phyloP scores from a whole-genome alignment of 192 early-diverging fungal species.

The Globomyces pollinis-pini region DNA sequence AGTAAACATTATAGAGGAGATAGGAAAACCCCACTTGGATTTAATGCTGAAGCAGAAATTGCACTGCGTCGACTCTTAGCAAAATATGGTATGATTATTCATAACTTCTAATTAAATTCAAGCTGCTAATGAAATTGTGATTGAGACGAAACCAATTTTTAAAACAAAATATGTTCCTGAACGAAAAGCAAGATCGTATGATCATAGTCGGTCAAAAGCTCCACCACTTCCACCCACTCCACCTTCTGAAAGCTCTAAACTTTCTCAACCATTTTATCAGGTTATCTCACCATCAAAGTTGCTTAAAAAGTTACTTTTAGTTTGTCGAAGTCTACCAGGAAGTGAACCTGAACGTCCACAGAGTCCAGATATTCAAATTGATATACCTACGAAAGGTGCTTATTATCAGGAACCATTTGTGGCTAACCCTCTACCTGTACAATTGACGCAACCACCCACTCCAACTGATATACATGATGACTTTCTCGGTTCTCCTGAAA shows the following conservation, averaged over 20 bases:
- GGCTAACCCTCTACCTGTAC: background rate
- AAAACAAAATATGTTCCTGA: background rate
- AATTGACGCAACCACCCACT: background rate
- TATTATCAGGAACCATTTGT: background rate
- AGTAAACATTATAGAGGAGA: too few relatives aligned
- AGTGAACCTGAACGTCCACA: background rate
- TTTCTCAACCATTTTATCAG: background rate
- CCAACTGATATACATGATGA: background rate
- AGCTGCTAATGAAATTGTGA: background rate
- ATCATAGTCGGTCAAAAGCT: conserved; percentile 3
- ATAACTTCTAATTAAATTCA: too few relatives aligned
- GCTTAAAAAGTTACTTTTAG: background rate
- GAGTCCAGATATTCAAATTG: background rate
- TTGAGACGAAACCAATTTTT: background rate
- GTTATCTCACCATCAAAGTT: background rate
- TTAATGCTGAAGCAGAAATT: too few relatives aligned
- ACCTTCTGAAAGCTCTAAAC: background rate
- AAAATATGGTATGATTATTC: too few relatives aligned
- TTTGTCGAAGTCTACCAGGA: too few relatives aligned
- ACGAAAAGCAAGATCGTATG: background rate
- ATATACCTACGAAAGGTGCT: background rate
- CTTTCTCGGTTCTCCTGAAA: background rate
- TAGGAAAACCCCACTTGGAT: too few relatives aligned
- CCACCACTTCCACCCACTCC: conserved; percentile 1
- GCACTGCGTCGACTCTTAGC: too few relatives aligned